Evolutionary conservation across 805 yeast species (phyloP).

Genomic region (Saccharomycodes ludwigii): DNA sequence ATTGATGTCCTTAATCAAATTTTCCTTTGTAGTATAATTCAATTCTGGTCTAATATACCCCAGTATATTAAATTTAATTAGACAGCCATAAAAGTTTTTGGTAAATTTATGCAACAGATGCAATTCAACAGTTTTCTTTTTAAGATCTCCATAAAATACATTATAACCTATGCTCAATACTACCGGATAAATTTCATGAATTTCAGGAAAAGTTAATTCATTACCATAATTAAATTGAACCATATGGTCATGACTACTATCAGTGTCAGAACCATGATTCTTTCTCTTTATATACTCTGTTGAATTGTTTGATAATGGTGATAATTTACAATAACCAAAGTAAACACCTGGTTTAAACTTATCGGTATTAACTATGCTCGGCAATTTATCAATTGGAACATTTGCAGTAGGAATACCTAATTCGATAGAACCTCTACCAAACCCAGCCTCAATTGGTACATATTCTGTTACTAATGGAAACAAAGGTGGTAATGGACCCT

Average conservation of each 20-base stretch:
- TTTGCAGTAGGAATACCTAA: slow-evolving; percentile 95
- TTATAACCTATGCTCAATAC: slow-evolving; percentile 96
- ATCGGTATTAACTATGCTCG: slow-evolving; percentile 23
- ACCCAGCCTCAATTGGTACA: slow-evolving; percentile 59
- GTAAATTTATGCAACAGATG: slow-evolving; percentile 70
- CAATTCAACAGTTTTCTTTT: slow-evolving; percentile 72
- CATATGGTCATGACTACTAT: slow-evolving; percentile 1
- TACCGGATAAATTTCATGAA: slow-evolving; percentile 51
- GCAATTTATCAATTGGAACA: slow-evolving; percentile 45
- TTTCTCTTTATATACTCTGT: slow-evolving; percentile 19
- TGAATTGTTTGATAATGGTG: slow-evolving; percentile 10
- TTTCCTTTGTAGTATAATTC: slow-evolving; percentile 74
- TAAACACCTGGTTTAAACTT: slow-evolving; percentile 68
- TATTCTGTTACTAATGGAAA: slow-evolving; percentile 36
- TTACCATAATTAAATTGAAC: slow-evolving; percentile 55
- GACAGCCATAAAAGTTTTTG: slow-evolving; percentile 71
- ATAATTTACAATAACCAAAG: slow-evolving; percentile 58
- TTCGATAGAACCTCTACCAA: slow-evolving; percentile 91
- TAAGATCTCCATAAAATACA: slow-evolving; percentile 68
- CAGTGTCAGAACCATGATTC: slow-evolving; percentile 20
- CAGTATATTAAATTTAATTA: slow-evolving; percentile 51
- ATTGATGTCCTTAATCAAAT: slow-evolving; percentile 72
- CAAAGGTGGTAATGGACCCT: slow-evolving; percentile 30
- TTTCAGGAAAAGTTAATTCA: slow-evolving; percentile 27
- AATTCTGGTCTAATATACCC: slow-evolving; percentile 91